A percentile compares a stretch with the other conserved stretches of the same genome.
These are phyloP conservation scores for Aspergillus hortae DNA, from an alignment of 2,329 filamentous ascomycete genomes.

Conservation along the genomic window DNA sequence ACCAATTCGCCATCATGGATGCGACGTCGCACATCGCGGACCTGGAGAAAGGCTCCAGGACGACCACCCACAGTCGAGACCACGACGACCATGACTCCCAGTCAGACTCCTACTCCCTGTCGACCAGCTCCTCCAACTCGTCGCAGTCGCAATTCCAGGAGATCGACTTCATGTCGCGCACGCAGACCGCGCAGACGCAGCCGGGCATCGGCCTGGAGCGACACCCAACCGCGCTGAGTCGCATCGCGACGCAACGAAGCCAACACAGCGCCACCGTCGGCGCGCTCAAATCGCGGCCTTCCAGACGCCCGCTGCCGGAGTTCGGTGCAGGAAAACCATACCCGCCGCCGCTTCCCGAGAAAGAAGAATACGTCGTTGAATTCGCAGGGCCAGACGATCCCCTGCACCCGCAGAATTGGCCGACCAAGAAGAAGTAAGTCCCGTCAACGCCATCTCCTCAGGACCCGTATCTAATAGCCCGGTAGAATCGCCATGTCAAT, in stretches of 20 bases:
- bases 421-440: not conserved
- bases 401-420: not conserved
- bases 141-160: conserved; percentile 18
- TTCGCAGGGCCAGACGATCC: not conserved
- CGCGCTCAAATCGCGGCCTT: conserved; percentile 15
- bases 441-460: not conserved
- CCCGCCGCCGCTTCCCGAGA: not conserved
- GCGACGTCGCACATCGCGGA: conserved; percentile 27
- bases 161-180: conserved; percentile 24
- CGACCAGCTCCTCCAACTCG: conserved; percentile 19
- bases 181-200: conserved; percentile 29
- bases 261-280: conserved; percentile 44
- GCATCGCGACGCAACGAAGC: conserved; percentile 38
- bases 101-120: conserved; percentile 18
- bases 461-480: too few relatives aligned
- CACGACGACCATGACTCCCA: conserved; percentile 8
- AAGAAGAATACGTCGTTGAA: not conserved
- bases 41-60: conserved; percentile 29
- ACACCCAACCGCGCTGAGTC: conserved; percentile 37
- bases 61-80: not conserved
- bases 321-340: not conserved
- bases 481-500: conserved; percentile 22
- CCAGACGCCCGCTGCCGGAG: not conserved
- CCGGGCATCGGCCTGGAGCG: conserved; percentile 29
- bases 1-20: conserved; percentile 28